Percentiles rank a stretch among this genome's conserved stretches.
These are phyloP conservation scores for Bonia amplexicaulis DNA, from an alignment of 176 grass and related monocot species.

Conservation along the genomic window DNA sequence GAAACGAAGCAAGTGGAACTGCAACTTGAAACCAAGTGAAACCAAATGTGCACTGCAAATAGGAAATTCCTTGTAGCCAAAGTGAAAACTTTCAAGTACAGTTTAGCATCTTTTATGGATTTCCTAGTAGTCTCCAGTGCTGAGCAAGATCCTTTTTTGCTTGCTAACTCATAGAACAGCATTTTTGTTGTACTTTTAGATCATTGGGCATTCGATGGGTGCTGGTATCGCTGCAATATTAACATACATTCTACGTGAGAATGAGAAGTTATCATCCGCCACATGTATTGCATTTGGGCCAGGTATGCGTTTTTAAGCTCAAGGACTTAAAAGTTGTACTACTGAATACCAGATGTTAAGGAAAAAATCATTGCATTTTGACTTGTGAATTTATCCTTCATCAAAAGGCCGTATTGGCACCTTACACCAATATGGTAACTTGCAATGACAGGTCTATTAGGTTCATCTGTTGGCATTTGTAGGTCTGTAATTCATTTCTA, in stretches of 20 bases:
- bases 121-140: conserved; percentile 11
- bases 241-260: conserved; percentile 86
- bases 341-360: background rate
- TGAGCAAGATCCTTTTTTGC: background rate
- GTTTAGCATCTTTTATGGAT: background rate
- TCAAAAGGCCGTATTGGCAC: conserved; percentile 1
- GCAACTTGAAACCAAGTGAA: conserved; percentile 14
- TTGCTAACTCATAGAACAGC: conserved; percentile 23
- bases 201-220: conserved; percentile 95
- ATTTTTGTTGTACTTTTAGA: conserved; percentile 49
- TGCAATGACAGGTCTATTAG: background rate
- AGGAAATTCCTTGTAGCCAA: background rate
- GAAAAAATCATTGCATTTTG: background rate
- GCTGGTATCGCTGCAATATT: conserved; percentile 77
- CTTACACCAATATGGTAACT: background rate
- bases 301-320: conserved; percentile 39
- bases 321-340: conserved; percentile 7
- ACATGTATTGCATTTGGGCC: conserved; percentile 90
- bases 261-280: conserved; percentile 62
- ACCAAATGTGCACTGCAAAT: background rate
- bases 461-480: background rate
- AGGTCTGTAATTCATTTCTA: background rate
- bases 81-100: conserved; percentile 1
- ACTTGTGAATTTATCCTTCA: background rate
- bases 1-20: background rate